A percentile compares a stretch with the other conserved stretches of the same genome.
phyloP scores from a whole-genome alignment of 768 basidiomycete species.

The Tulasnella sp. region DNA sequence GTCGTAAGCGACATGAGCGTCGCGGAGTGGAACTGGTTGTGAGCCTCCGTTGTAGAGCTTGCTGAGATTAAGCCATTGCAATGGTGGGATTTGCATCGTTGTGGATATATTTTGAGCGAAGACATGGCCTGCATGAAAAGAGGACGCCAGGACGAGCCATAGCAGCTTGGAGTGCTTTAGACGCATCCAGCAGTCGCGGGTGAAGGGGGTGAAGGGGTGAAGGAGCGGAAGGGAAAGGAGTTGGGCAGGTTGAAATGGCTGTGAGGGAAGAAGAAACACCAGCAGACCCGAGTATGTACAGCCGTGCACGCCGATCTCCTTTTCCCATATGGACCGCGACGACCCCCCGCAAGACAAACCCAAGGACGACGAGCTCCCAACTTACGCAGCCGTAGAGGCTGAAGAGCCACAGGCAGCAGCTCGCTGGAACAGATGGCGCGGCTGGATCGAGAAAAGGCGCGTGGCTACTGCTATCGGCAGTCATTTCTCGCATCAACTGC shows the following conservation, averaged over 20 bases:
- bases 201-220: neutral
- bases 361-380: slow-evolving; percentile 50
- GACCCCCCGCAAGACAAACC: slow-evolving; percentile 8
- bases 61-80: slow-evolving; percentile 11
- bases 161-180: neutral
- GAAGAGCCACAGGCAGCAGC: slow-evolving; percentile 36
- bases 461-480: neutral
- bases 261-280: neutral
- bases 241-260: neutral
- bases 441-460: slow-evolving; percentile 83
- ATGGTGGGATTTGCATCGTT: neutral
- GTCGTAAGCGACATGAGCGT: slow-evolving; percentile 15
- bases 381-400: slow-evolving; percentile 67
- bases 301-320: neutral
- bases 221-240: neutral
- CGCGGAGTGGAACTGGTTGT: slow-evolving; percentile 5
- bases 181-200: slow-evolving; percentile 6
- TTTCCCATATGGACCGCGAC: slow-evolving; percentile 3
- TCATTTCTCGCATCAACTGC: slow-evolving; percentile 1
- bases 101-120: slow-evolving; percentile 6
- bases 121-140: neutral
- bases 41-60: neutral
- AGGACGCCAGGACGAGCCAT: neutral
- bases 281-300: neutral
- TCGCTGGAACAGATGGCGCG: slow-evolving; percentile 43